Evolutionary conservation across 371 early-diverging fungal species (phyloP).

Genomic region (Mortierella sp.): DNA sequence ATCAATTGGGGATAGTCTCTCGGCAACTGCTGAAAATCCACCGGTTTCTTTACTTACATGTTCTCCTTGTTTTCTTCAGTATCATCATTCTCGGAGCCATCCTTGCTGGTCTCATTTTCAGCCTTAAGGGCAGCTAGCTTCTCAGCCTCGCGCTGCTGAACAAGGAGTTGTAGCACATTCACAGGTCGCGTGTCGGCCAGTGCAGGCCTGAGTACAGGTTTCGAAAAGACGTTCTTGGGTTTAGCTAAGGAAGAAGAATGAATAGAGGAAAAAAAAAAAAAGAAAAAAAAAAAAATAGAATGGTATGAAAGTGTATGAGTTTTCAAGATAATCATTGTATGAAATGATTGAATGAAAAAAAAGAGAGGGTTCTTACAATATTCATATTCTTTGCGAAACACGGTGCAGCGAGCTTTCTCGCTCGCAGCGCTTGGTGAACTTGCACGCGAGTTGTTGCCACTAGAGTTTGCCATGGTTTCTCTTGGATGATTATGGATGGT

Average conservation of each 20-base stretch:
- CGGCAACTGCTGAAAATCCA: background rate
- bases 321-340: background rate
- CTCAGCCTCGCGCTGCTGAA: constrained; percentile 37
- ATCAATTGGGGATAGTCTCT: background rate
- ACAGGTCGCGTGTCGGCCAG: constrained; percentile 45
- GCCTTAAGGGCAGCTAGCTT: constrained; percentile 33
- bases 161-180: constrained; percentile 35
- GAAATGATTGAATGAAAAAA: constrained; percentile 2
- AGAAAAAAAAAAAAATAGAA: background rate
- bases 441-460: constrained; percentile 37
- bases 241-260: constrained; percentile 5
- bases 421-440: constrained; percentile 36
- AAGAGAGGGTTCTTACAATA: constrained; percentile 12
- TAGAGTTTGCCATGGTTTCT: constrained; percentile 42
- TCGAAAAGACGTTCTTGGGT: constrained; percentile 36
- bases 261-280: background rate
- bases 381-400: constrained; percentile 54
- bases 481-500: background rate
- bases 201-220: constrained; percentile 24
- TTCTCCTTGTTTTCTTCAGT: constrained; percentile 53
- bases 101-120: constrained; percentile 41
- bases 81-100: constrained; percentile 43
- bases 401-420: constrained; percentile 53
- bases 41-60: constrained; percentile 25
- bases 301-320: background rate